Conservation (phyloP, 768 basidiomycete genomes). For the Tremella mesenterica region DNA sequence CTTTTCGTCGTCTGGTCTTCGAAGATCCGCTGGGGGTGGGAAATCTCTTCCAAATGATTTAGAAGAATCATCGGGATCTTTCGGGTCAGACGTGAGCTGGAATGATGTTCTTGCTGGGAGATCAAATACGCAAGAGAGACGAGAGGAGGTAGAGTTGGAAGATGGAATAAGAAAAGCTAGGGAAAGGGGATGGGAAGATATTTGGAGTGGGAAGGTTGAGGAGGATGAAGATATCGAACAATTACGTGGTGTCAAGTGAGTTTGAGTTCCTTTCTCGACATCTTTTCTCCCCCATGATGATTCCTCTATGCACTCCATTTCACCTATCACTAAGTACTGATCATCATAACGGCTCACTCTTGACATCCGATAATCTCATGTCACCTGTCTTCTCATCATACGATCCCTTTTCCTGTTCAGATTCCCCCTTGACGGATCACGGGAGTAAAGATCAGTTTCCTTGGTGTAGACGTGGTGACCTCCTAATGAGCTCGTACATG, state of each 20-base stretch:
- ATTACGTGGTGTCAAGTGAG: conserved; percentile 22
- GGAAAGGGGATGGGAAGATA: conserved; percentile 22
- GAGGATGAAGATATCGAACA: conserved; percentile 9
- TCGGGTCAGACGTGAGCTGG: background rate
- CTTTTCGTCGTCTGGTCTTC: background rate
- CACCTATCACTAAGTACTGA: background rate
- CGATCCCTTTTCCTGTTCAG: background rate
- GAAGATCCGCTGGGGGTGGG: conserved; percentile 6
- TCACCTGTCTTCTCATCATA: too few species aligned
- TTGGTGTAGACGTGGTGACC: background rate
- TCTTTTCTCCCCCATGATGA: background rate
- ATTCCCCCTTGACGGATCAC: background rate
- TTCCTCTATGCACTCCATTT: background rate
- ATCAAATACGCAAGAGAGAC: background rate
- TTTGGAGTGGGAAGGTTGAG: conserved; percentile 24
- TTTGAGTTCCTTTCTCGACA: background rate
- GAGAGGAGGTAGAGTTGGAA: background rate
- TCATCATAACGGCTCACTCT: background rate
- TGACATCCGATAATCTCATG: background rate
- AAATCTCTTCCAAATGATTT: conserved; percentile 20
- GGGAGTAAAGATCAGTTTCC: background rate
- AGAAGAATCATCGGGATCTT: conserved; percentile 10
- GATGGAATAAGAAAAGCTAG: background rate
- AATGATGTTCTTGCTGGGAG: too few species aligned
- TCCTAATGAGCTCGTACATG: too few species aligned